Evolutionary conservation across 1,139 yeast species (phyloP), one percentile per base, ranked within the genome.

Genomic region (Pneumocystis oryctolagi): DNA sequence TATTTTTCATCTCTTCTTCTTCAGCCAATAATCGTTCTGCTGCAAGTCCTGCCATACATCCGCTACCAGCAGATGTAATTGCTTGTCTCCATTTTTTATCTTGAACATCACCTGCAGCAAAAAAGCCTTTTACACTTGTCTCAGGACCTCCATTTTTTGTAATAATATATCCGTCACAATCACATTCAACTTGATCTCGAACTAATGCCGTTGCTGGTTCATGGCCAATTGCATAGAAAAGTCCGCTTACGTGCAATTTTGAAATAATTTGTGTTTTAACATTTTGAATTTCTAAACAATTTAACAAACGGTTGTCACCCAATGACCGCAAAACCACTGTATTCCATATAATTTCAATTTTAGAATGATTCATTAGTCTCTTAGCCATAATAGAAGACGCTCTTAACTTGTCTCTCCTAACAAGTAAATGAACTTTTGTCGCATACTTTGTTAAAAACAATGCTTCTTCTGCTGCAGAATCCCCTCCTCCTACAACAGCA

Each of bases 41-140:
- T 73, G 92, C 98, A 68, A 92, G 81, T 67, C 95, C 99, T 70
- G 99, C 99, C 97, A 90, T 92, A 81, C 98, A 92, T 67, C 99
- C 99, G 68, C 96, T 82, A 73, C 98, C 99, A 39, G 98, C 98
- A 73, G 97, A 89, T 62, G 99, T 92, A 73, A 92, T 89, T 65
- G 99, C 99, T 79, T 92, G 99, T 84, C 98, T 87, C 77, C 90
- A 92, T 74, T 82, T 83, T 77, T 89, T 86, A 76, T 92, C 99
- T 77, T 92, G 98, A 62, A 92, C 98, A 75, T 92, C 99, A 78
- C 99, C 98, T 66, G 98, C 98, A 66, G 99, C 99, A 71, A 85
- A 92, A 67, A 92, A 87, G 74, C 97, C 97, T 72, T 82, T 83
- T 67, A 90, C 82, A n/a, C 94, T 84, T 61, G 98, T 94, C 70